These are phyloP conservation scores for Irpex sp. DNA, from an alignment of 1,284 basidiomycete species.

Conservation along the genomic window DNA sequence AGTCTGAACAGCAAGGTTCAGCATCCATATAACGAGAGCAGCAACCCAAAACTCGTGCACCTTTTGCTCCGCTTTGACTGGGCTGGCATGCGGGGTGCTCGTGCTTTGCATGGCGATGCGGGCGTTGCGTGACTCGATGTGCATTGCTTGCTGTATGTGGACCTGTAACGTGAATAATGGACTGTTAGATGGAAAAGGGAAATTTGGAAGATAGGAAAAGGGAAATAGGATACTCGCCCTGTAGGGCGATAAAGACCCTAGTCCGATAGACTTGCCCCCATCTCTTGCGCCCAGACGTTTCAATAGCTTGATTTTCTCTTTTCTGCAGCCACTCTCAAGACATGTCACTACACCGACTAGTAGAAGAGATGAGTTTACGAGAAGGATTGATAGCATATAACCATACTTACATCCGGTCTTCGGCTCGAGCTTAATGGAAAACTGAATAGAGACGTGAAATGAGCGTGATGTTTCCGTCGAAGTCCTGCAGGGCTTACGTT, in stretches of 20 bases:
- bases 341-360: slow-evolving; percentile 41
- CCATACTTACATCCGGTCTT: slow-evolving; percentile 37
- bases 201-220: neutral
- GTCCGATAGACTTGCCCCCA: slow-evolving; percentile 38
- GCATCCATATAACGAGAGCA: neutral
- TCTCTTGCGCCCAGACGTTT: slow-evolving; percentile 27
- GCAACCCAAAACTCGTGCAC: neutral
- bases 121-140: slow-evolving; percentile 27
- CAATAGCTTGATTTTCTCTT: slow-evolving; percentile 29
- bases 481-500: slow-evolving; percentile 18
- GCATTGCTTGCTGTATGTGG: slow-evolving; percentile 18
- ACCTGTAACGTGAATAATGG: neutral
- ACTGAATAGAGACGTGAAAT: slow-evolving; percentile 23
- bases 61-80: neutral
- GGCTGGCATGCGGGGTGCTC: neutral
- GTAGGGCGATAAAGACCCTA: slow-evolving; percentile 42
- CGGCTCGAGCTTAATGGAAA: slow-evolving; percentile 34
- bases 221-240: slow-evolving; percentile 30
- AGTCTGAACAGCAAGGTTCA: neutral
- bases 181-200: neutral
- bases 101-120: slow-evolving; percentile 19
- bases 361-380: neutral
- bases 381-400: neutral
- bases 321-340: slow-evolving; percentile 39
- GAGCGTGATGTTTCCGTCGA: neutral